Conservation (phyloP, 1,284 basidiomycete species). For the Tremellales sp. region DNA sequence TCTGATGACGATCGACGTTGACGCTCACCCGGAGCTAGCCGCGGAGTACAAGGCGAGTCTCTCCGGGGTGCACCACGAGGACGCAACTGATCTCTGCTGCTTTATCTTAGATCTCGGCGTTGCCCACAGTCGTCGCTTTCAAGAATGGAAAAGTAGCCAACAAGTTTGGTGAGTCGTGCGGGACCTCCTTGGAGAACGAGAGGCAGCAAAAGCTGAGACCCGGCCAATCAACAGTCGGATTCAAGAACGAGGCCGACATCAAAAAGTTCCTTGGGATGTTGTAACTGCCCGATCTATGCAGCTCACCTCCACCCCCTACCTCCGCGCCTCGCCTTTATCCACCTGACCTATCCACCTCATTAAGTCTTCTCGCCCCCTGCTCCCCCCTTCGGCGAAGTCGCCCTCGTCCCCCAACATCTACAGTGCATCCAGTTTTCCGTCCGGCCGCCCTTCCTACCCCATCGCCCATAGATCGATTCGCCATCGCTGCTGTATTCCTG, state of each 20-base stretch:
- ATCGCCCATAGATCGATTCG: neutral
- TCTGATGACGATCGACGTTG: conserved; percentile 46
- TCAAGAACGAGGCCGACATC: conserved; percentile 38
- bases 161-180: conserved; percentile 44
- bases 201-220: neutral
- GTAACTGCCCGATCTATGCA: conserved; percentile 4
- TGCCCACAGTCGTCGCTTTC: conserved; percentile 48
- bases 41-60: conserved; percentile 43
- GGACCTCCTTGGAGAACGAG: neutral
- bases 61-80: neutral
- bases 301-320: neutral
- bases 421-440: neutral
- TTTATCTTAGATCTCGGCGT: conserved; percentile 35
- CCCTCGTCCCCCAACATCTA: neutral
- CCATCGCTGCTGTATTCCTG: neutral
- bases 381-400: neutral
- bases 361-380: neutral
- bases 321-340: neutral
- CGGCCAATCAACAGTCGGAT: conserved; percentile 32
- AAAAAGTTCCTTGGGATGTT: conserved; percentile 44
- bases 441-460: neutral
- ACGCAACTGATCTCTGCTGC: neutral
- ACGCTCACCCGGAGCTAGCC: conserved; percentile 42
- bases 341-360: neutral
- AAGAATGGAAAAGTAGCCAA: conserved; percentile 45